Evolutionary conservation across 805 yeast genomes (phyloP).

Genomic region (Sugiyamaella valdiviana): DNA sequence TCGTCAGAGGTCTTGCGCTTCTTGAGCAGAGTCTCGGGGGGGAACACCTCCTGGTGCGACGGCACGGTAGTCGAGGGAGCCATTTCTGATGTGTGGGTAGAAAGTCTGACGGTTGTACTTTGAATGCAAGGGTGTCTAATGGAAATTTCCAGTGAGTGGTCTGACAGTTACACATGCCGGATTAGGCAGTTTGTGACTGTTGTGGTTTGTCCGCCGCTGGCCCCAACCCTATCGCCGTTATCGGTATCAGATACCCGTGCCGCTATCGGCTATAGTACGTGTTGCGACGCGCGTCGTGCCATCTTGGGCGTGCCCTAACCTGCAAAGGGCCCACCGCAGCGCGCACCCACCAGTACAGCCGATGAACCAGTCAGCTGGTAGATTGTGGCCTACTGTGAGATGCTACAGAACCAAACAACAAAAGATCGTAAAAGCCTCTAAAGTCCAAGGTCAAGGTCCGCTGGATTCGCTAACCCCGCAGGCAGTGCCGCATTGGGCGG

Average conservation of each 20-base stretch:
- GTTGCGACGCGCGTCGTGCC: not conserved
- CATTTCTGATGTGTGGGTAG: constrained; percentile 15
- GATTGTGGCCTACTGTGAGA: too few species aligned
- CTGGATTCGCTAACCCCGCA: too few species aligned
- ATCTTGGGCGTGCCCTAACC: not conserved
- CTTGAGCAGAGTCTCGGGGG: constrained; percentile 56
- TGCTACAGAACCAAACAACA: too few species aligned
- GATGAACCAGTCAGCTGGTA: too few species aligned
- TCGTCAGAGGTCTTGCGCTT: constrained; percentile 53
- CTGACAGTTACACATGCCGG: not conserved
- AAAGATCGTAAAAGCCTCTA: too few species aligned
- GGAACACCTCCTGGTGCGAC: constrained; percentile 28
- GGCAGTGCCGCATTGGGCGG: too few species aligned
- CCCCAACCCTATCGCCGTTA: not conserved
- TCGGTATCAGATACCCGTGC: not conserved
- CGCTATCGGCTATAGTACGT: not conserved
- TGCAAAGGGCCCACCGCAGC: not conserved
- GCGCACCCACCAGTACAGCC: too few species aligned
- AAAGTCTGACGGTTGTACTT: not conserved
- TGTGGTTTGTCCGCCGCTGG: not conserved
- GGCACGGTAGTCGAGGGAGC: constrained; percentile 23
- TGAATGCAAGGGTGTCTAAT: not conserved
- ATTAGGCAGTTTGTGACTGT: constrained; percentile 13
- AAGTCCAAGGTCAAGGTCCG: too few species aligned
- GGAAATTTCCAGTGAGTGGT: not conserved